Percentiles rank a stretch among this genome's conserved stretches.
These are phyloP conservation scores for Andrographis paniculata DNA, from an alignment of 305 asterid species.

Conservation along the genomic window DNA sequence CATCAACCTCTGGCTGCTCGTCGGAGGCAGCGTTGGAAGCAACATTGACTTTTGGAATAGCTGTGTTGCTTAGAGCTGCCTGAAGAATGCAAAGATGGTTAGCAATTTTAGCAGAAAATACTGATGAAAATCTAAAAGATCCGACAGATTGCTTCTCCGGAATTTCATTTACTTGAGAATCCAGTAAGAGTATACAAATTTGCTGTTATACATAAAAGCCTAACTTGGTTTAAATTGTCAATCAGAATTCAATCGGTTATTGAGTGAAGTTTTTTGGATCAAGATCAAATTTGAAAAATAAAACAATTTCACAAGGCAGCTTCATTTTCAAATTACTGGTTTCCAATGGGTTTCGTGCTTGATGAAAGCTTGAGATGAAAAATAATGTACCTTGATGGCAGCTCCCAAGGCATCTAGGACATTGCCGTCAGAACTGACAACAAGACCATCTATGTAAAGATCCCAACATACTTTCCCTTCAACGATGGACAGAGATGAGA, in stretches of 20 bases:
- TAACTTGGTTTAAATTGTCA: too few species aligned
- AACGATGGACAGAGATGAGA: constrained; percentile 61
- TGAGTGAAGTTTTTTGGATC: too few species aligned
- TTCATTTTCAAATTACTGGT: too few species aligned
- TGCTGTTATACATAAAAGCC: too few species aligned
- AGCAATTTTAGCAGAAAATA: too few species aligned
- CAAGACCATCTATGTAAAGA: constrained; percentile 82
- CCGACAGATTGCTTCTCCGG: too few species aligned
- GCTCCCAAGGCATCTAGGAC: constrained; percentile 83
- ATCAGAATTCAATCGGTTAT: too few species aligned
- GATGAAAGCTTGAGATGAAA: constrained; percentile 7
- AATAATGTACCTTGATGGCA: constrained; percentile 60
- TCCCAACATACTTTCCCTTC: constrained; percentile 94
- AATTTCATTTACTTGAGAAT: too few species aligned
- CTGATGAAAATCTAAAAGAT: neutral
- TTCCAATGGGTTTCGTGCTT: neutral
- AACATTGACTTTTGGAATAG: constrained; percentile 76
- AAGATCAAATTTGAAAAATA: too few species aligned
- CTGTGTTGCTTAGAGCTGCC: constrained; percentile 88
- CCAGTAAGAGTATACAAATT: too few species aligned
- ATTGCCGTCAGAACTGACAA: constrained; percentile 89
- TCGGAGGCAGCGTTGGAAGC: constrained; percentile 44
- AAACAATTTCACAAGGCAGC: too few species aligned
- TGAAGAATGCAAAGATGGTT: constrained; percentile 21
- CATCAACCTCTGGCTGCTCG: constrained; percentile 76